These are phyloP conservation scores for Paracoccidioides brasiliensis DNA, from an alignment of 2,329 filamentous ascomycete genomes.

Conservation along the genomic window DNA sequence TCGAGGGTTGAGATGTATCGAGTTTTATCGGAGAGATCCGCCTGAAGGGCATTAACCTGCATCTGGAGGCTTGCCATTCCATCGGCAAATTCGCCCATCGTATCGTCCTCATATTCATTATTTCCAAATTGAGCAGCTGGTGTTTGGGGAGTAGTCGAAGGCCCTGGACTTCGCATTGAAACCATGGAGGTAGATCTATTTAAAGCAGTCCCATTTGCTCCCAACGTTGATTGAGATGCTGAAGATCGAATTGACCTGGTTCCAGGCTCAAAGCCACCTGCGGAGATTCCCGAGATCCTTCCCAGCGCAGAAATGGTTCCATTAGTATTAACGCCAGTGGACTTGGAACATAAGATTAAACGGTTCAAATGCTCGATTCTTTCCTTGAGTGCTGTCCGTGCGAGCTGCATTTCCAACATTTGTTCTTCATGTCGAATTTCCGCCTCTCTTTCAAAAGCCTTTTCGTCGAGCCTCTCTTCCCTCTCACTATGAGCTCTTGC, in stretches of 20 bases:
- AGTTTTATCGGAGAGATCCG: constrained; percentile 94
- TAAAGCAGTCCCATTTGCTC: constrained; percentile 36
- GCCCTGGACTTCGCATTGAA: constrained; percentile 40
- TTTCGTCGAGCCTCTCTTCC: constrained; percentile 36
- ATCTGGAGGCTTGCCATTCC: constrained; percentile 67
- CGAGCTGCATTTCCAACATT: constrained; percentile 96
- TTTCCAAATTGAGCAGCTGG: constrained; percentile 23
- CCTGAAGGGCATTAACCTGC: constrained; percentile 84
- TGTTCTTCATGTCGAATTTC: constrained; percentile 88
- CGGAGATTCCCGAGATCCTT: constrained; percentile 49
- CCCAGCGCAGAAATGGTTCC: constrained; percentile 58
- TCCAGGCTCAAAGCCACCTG: constrained; percentile 22
- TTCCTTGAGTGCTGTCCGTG: constrained; percentile 88
- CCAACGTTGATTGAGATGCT: constrained; percentile 48
- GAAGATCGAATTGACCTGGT: constrained; percentile 54
- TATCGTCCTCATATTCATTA: constrained; percentile 55
- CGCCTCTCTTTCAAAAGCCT: constrained; percentile 62
- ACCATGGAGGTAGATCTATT: constrained; percentile 56
- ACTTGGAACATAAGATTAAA: constrained; percentile 89
- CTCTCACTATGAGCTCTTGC: constrained; percentile 53
- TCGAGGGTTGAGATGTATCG: constrained; percentile 91
- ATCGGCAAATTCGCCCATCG: constrained; percentile 69
- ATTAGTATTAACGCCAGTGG: constrained; percentile 76
- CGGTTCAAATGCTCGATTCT: constrained; percentile 94
- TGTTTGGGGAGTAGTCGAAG: constrained; percentile 18